Evolutionary conservation across 306 rosid genomes (phyloP), one percentile per base, ranked within the genome.

Genomic region (Alnus glutinosa): DNA sequence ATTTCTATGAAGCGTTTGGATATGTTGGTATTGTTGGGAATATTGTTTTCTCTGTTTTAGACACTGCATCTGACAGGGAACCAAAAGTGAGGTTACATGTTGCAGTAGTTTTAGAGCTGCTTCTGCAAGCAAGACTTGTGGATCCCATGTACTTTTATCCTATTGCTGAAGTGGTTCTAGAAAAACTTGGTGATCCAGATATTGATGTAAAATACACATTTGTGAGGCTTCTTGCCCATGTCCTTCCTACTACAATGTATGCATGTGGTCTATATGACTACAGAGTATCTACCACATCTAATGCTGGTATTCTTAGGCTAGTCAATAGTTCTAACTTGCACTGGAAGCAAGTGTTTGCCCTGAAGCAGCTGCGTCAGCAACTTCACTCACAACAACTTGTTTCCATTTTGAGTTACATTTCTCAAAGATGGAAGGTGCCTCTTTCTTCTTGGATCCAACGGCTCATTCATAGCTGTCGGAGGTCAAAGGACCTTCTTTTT

Each of bases 361-460:
- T 94, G 90, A 94, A 90, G 89, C 97, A 92, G 86, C 86, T 94
- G 82, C 92, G 87, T n/a, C 86, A 81, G 83, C 94, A 87, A 77
- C 87, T 94, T 79, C 92, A 94, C 76, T 88, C 96, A 0, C 96
- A 92, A 82, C 98, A 94, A 74, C 97, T 94, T 62, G 94, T 90
- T 80, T 90, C 97, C 66, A 88, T 94, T 77, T 86, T 94, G 89
- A 94, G 97, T 83, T 94, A 87, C 91, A 88, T 94, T 79, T 92
- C 97, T 77, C 96, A 90, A 85, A 90, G 97, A 84, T 94, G 97
- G 98, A 92, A 94, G 88, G 97, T 82, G 52, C 97, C 97, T 75
- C 92, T 94, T 87, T 89, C 97, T 76, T 94, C 91, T 81, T 94
- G 98, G 98, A 92, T 92, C 76, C 98, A 92, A 78, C 92, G 98